A percentile compares a stretch with the other conserved stretches of the same genome.
Evolutionary conservation across 306 rosid species (phyloP).

Genomic region (Ochetophila trinervis): DNA sequence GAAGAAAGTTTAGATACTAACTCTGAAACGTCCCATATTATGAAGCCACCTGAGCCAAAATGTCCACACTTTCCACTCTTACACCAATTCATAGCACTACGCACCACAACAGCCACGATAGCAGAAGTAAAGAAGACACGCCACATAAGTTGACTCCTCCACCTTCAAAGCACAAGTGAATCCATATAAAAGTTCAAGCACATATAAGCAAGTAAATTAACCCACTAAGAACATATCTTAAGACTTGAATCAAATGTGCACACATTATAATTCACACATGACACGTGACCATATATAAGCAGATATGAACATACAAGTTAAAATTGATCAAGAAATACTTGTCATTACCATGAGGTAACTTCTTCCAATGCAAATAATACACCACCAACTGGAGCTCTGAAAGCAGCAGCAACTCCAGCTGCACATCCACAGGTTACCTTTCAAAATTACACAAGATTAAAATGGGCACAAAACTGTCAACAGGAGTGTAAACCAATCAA

Average conservation of each 20-base stretch:
- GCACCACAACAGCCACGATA: constrained; percentile 91
- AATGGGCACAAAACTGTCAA: neutral
- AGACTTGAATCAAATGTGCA: neutral
- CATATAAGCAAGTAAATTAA: neutral
- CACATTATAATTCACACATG: neutral
- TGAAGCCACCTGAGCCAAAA: constrained; percentile 98
- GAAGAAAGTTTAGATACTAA: constrained; percentile 49
- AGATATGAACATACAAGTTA: neutral
- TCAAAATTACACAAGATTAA: constrained; percentile 31
- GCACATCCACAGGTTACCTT: constrained; percentile 99
- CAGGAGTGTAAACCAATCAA: too few species aligned
- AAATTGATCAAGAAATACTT: neutral
- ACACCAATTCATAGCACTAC: constrained; percentile 96
- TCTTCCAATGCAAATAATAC: constrained; percentile 97
- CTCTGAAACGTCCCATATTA: constrained; percentile 94
- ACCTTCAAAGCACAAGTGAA: constrained; percentile 28
- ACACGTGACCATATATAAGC: too few species aligned
- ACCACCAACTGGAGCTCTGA: constrained; percentile 99
- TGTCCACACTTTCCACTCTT: constrained; percentile 93
- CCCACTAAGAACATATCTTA: neutral
- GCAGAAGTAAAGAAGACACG: constrained; percentile 97
- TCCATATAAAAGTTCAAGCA: constrained; percentile 7
- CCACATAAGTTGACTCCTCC: constrained; percentile 92
- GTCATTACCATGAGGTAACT: constrained; percentile 85
- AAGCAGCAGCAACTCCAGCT: constrained; percentile 98